Percentiles rank a stretch among this genome's conserved stretches.
phyloP scores from a whole-genome alignment of 106 monocot species.

The Apostasia ramifera region DNA sequence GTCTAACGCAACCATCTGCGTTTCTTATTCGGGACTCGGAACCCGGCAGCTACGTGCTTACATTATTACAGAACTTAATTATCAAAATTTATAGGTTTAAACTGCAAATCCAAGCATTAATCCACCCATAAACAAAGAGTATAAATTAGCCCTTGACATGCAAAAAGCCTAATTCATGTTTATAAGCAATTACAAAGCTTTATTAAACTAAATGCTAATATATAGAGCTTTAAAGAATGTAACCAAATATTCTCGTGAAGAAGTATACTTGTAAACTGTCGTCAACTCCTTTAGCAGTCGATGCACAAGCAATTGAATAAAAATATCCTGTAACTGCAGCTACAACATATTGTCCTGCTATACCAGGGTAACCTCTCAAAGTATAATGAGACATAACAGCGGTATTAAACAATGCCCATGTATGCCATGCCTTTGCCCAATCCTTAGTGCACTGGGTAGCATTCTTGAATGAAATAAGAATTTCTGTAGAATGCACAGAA shows the following conservation, averaged over 20 bases:
- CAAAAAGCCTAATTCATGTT: neutral
- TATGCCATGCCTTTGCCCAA: conserved; percentile 98
- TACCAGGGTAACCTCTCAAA: conserved; percentile 42
- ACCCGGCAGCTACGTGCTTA: too few species aligned
- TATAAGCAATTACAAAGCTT: neutral
- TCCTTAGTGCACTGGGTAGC: conserved; percentile 72
- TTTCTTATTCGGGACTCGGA: too few species aligned
- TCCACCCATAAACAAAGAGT: too few species aligned
- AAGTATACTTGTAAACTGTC: conserved; percentile 79
- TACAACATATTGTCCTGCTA: conserved; percentile 84
- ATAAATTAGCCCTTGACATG: too few species aligned
- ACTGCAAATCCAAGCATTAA: too few species aligned
- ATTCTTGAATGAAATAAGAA: conserved; percentile 67
- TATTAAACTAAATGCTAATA: neutral
- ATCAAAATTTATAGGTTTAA: too few species aligned
- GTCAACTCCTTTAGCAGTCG: conserved; percentile 93
- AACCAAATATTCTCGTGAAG: neutral
- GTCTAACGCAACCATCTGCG: too few species aligned
- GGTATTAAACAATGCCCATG: conserved; percentile 97
- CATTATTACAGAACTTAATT: too few species aligned
- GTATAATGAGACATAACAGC: conserved; percentile 96
- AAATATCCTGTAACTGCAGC: conserved; percentile 97
- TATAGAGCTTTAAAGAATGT: neutral
- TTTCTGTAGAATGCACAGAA: conserved; percentile 40
- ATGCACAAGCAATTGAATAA: conserved; percentile 91